These are phyloP conservation scores for Thermochaetoides thermophila DNA, from an alignment of 495 filamentous ascomycete genomes.

Conservation along the genomic window DNA sequence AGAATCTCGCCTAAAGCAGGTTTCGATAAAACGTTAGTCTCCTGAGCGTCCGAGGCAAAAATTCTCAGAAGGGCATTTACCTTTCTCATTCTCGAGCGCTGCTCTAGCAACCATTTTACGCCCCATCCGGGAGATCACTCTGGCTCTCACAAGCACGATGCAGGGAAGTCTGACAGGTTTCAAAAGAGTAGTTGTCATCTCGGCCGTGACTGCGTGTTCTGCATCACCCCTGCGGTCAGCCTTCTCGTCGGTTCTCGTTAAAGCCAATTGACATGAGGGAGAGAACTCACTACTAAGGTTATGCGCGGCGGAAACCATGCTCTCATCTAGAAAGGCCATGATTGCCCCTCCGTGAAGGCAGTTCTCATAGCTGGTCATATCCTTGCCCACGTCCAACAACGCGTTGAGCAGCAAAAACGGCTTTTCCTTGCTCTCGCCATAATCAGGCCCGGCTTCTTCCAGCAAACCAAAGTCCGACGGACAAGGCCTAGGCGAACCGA, in stretches of 20 bases:
- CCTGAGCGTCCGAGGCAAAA: background rate
- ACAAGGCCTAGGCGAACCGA: no score
- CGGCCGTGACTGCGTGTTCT: constrained; percentile 11
- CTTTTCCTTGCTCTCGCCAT: constrained; percentile 8
- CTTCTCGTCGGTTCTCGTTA: no score
- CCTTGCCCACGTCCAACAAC: constrained; percentile 15
- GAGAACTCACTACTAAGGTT: constrained; percentile 6
- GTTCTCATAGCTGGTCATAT: constrained; percentile 5
- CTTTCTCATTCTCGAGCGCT: constrained; percentile 12
- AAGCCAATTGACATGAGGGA: background rate
- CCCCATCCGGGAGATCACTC: constrained; percentile 10
- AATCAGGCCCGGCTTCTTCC: constrained; percentile 6
- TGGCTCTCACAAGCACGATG: constrained; percentile 8
- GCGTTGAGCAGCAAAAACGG: constrained; percentile 14
- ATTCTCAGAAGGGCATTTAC: constrained; percentile 1
- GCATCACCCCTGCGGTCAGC: no score
- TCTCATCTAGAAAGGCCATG: constrained; percentile 13
- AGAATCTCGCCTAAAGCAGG: constrained; percentile 6
- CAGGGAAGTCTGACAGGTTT: constrained; percentile 9
- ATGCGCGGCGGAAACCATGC: constrained; percentile 12
- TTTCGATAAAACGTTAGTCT: no score
- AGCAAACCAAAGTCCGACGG: no score
- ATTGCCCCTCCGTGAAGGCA: constrained; percentile 13
- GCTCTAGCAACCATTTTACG: constrained; percentile 12
- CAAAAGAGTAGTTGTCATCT: constrained; percentile 7